Percentiles rank a stretch among this genome's conserved stretches.
These are phyloP conservation scores for Sapria himalayana DNA, from an alignment of 345 rosid genomes.

Conservation along the genomic window DNA sequence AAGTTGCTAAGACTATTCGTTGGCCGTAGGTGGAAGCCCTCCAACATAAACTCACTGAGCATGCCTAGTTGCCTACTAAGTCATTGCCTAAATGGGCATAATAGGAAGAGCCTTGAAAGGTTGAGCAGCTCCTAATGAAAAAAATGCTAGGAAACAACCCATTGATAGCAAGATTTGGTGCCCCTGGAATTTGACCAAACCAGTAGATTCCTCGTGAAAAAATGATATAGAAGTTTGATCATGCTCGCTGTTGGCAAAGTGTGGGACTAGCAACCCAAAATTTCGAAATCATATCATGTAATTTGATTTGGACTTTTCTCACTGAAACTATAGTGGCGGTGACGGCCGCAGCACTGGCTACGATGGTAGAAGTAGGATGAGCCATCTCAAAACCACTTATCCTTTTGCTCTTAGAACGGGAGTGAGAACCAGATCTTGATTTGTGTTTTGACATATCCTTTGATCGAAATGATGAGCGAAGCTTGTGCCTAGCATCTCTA, in stretches of 20 bases:
- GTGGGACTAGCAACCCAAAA: constrained; percentile 78
- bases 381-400: constrained; percentile 86
- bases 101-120: constrained; percentile 57
- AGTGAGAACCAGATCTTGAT: constrained; percentile 67
- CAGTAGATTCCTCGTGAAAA: constrained; percentile 73
- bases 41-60: constrained; percentile 98
- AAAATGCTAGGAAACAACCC: constrained; percentile 86
- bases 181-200: constrained; percentile 75
- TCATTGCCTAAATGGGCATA: constrained; percentile 96
- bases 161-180: constrained; percentile 37
- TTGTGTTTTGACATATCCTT: constrained; percentile 46
- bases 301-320: constrained; percentile 63
- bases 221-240: constrained; percentile 88
- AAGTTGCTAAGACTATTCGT: constrained; percentile 93
- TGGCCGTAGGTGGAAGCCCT: constrained; percentile 88
- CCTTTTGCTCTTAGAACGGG: constrained; percentile 75
- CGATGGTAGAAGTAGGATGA: constrained; percentile 65
- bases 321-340: constrained; percentile 43
- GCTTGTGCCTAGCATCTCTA: constrained; percentile 52
- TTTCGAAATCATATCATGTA: constrained; percentile 66
- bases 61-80: constrained; percentile 99
- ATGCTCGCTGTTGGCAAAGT: constrained; percentile 74
- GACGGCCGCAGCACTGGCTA: constrained; percentile 32
- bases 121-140: constrained; percentile 41
- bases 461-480: constrained; percentile 32